A percentile compares a stretch with the other conserved stretches of the same genome.
Evolutionary conservation across 805 yeast genomes (phyloP).

Genomic region (Metschnikowia similis): DNA sequence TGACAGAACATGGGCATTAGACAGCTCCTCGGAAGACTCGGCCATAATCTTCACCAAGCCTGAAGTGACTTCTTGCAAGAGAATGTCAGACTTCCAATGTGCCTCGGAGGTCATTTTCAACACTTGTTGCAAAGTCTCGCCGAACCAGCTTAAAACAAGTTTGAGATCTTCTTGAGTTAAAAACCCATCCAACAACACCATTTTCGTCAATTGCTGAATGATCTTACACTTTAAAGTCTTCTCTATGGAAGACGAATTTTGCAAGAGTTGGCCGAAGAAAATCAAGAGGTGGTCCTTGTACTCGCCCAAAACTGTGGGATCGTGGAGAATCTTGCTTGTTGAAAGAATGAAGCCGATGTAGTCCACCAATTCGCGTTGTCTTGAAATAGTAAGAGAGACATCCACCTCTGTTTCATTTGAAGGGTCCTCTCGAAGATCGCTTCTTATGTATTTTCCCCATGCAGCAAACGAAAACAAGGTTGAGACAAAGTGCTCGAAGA

Average conservation of each 20-base stretch:
- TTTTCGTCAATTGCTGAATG: conserved; percentile 56
- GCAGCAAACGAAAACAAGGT: conserved; percentile 32
- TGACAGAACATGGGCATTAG: conserved; percentile 25
- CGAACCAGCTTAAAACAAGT: conserved; percentile 59
- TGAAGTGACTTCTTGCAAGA: conserved; percentile 49
- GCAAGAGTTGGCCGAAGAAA: conserved; percentile 63
- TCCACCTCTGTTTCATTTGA: conserved; percentile 17
- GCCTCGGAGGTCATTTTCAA: conserved; percentile 32
- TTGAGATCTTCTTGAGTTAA: conserved; percentile 53
- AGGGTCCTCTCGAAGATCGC: conserved; percentile 14
- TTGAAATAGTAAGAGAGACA: conserved; percentile 42
- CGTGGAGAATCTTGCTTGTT: conserved; percentile 28
- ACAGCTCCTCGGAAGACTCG: conserved; percentile 8
- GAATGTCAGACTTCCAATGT: conserved; percentile 39
- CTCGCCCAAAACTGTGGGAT: conserved; percentile 35
- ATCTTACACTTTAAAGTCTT: conserved; percentile 66
- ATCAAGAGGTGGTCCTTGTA: conserved; percentile 67
- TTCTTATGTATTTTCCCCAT: conserved; percentile 38
- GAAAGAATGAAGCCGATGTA: conserved; percentile 56
- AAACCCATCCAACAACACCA: conserved; percentile 48
- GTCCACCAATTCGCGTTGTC: conserved; percentile 57
- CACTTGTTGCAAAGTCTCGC: conserved; percentile 45
- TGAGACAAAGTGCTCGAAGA: conserved; percentile 47
- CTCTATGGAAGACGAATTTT: conserved; percentile 63
- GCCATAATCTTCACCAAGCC: conserved; percentile 51